These are phyloP conservation scores for Kwoniella shandongensis DNA, from an alignment of 768 basidiomycete genomes.

Conservation along the genomic window DNA sequence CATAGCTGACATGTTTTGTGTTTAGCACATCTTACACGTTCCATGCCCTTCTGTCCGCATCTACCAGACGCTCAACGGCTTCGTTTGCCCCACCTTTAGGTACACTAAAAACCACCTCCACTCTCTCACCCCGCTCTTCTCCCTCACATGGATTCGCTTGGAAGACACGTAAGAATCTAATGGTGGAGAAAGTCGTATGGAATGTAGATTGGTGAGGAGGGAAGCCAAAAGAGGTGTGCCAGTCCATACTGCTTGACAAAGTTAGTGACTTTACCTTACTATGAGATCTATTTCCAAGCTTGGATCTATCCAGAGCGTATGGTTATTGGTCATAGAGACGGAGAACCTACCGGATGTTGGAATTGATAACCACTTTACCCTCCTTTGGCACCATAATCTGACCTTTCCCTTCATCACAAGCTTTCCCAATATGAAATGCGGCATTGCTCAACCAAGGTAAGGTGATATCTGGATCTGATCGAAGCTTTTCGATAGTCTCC, in stretches of 20 bases:
- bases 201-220: not conserved
- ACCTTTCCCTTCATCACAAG: not conserved
- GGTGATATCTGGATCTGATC: not conserved
- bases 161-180: conserved; percentile 5
- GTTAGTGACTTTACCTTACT: no score
- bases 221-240: conserved; percentile 6
- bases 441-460: conserved; percentile 7
- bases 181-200: conserved; percentile 3
- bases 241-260: no score
- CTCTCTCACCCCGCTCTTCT: no score
- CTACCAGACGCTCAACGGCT: no score
- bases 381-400: conserved; percentile 10
- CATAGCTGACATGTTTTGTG: no score
- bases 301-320: not conserved
- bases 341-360: conserved; percentile 5
- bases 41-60: no score
- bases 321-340: no score
- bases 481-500: not conserved
- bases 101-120: no score
- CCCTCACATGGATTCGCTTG: conserved; percentile 2
- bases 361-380: conserved; percentile 5
- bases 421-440: conserved; percentile 4
- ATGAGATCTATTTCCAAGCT: conserved; percentile 1
- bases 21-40: no score
- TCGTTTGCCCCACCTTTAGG: no score